Percentiles rank a stretch among this genome's conserved stretches.
Evolutionary conservation across 2,329 filamentous ascomycete genomes (phyloP).

Genomic region (Fonsecaea pedrosoi): DNA sequence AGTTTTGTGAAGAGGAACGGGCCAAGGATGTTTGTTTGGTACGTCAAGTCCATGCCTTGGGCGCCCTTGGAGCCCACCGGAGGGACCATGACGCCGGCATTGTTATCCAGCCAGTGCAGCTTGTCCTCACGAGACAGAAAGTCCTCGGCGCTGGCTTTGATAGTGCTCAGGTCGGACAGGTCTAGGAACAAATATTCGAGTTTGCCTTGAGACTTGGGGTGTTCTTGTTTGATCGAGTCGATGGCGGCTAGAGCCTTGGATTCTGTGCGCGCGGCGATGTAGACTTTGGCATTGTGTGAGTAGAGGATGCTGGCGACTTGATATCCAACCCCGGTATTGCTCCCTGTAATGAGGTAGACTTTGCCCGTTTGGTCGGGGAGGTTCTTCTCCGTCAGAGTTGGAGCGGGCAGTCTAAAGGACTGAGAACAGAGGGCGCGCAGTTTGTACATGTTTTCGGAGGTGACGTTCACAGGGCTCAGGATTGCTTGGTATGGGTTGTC

Average conservation of each 20-base stretch:
- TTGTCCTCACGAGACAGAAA: conserved; percentile 43
- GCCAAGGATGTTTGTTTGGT: conserved; percentile 49
- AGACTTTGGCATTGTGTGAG: conserved; percentile 53
- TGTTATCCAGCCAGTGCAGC: conserved; percentile 44
- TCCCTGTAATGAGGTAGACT: conserved; percentile 49
- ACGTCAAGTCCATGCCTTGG: conserved; percentile 48
- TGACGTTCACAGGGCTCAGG: not conserved
- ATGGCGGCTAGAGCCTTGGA: conserved; percentile 51
- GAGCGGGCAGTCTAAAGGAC: conserved; percentile 25
- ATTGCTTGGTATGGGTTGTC: not conserved
- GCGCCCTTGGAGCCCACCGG: conserved; percentile 44
- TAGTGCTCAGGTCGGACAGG: conserved; percentile 39
- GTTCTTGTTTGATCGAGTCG: conserved; percentile 46
- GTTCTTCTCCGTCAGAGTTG: conserved; percentile 33
- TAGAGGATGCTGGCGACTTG: conserved; percentile 52
- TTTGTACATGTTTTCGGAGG: conserved; percentile 21
- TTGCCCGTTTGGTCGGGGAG: conserved; percentile 36
- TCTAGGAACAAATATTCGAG: conserved; percentile 48
- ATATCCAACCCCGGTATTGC: conserved; percentile 50
- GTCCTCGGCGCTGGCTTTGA: conserved; percentile 37
- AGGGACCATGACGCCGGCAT: conserved; percentile 49
- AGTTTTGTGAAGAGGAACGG: conserved; percentile 51
- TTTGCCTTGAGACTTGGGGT: conserved; percentile 43
- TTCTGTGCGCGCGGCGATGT: conserved; percentile 52
- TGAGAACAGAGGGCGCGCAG: conserved; percentile 27